These are phyloP conservation scores for Clavispora asparagi DNA, from an alignment of 805 yeast genomes.

Conservation along the genomic window DNA sequence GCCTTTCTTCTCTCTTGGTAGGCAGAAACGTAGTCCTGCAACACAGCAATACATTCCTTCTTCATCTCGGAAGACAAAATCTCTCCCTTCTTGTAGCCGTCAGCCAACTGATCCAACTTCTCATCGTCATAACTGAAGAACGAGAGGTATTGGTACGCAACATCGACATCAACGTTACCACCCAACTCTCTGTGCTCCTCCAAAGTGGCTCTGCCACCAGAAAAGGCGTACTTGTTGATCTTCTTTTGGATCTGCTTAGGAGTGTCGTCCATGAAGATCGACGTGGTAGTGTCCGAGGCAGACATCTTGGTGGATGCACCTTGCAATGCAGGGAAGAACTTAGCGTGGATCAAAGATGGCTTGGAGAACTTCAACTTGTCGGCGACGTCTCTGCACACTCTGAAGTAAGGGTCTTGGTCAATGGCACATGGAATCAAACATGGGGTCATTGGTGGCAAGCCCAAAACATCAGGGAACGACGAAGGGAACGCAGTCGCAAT, in stretches of 20 bases:
- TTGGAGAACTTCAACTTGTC: conserved; percentile 84
- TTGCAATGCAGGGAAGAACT: conserved; percentile 97
- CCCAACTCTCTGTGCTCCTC: conserved; percentile 91
- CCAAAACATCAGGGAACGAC: conserved; percentile 91
- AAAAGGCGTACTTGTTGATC: conserved; percentile 92
- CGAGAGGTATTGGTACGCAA: conserved; percentile 86
- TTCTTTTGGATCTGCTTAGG: conserved; percentile 89
- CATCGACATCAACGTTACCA: conserved; percentile 94
- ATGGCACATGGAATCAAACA: conserved; percentile 98
- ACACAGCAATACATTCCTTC: conserved; percentile 71
- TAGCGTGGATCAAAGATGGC: conserved; percentile 89
- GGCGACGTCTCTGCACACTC: conserved; percentile 97
- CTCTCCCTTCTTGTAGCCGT: conserved; percentile 72
- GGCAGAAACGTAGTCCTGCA: conserved; percentile 71
- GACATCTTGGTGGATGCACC: conserved; percentile 97
- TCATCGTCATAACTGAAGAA: conserved; percentile 90
- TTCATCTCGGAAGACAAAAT: conserved; percentile 91
- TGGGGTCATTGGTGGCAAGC: conserved; percentile 83
- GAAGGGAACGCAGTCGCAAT: conserved; percentile 95
- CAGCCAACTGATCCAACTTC: conserved; percentile 55
- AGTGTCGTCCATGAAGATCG: conserved; percentile 94
- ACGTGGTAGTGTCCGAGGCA: conserved; percentile 84
- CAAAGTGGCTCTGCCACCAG: conserved; percentile 83
- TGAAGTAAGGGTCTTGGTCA: conserved; percentile 97
- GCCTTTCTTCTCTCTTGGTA: conserved; percentile 77